These are phyloP conservation scores for Penicillium alfredii DNA, from an alignment of 495 filamentous ascomycete species.

Conservation along the genomic window DNA sequence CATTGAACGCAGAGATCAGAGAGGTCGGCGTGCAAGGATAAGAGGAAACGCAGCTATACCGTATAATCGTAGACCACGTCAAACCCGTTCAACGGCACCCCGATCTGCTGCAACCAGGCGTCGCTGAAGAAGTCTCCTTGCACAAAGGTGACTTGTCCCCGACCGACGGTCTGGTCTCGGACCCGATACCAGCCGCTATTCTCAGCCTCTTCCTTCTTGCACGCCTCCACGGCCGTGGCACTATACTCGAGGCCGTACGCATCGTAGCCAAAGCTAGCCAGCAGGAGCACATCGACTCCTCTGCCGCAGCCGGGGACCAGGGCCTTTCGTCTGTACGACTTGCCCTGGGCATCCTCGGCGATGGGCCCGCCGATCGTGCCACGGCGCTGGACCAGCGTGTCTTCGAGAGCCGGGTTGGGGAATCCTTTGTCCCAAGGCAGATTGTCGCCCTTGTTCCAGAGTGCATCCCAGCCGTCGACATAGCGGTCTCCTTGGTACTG, in stretches of 20 bases:
- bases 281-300: conserved; percentile 67
- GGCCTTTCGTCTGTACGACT: conserved; percentile 39
- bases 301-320: conserved; percentile 70
- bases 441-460: conserved; percentile 56
- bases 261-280: conserved; percentile 67
- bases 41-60: conserved; percentile 38
- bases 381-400: conserved; percentile 46
- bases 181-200: conserved; percentile 41
- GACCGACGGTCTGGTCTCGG: conserved; percentile 36
- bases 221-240: conserved; percentile 47
- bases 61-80: conserved; percentile 85
- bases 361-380: conserved; percentile 41
- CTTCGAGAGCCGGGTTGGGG: conserved; percentile 61
- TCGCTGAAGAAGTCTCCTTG: conserved; percentile 68
- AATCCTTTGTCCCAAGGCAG: conserved; percentile 65
- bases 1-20: conserved; percentile 3
- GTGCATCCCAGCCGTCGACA: conserved; percentile 50
- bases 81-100: conserved; percentile 49
- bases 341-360: conserved; percentile 18
- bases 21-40: too few species aligned
- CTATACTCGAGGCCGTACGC: conserved; percentile 68
- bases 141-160: conserved; percentile 55
- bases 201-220: conserved; percentile 41
- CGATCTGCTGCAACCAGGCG: conserved; percentile 46
- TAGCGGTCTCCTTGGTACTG: conserved; percentile 28